A percentile compares a stretch with the other conserved stretches of the same genome.
Evolutionary conservation across 176 grass and related monocot genomes (phyloP).

Genomic region (Avena insularis): DNA sequence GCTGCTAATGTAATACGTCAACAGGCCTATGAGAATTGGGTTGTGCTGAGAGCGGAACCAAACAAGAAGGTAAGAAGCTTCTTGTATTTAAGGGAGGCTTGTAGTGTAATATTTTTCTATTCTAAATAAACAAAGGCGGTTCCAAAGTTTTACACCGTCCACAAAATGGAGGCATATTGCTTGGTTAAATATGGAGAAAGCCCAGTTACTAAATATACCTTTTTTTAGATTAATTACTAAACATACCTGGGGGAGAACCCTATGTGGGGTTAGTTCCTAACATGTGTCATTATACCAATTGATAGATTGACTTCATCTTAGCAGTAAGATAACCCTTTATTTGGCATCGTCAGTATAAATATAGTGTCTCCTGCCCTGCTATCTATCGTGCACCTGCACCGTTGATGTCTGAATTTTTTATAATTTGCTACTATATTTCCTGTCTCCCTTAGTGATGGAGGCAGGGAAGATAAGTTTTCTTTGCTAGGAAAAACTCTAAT

Average conservation of each 20-base stretch:
- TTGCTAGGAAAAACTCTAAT: constrained; percentile 8
- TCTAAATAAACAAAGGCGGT: constrained; percentile 19
- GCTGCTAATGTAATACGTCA: constrained; percentile 77
- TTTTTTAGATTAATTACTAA: background rate
- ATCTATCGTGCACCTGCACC: background rate
- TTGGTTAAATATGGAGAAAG: constrained; percentile 29
- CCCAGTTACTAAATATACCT: no score
- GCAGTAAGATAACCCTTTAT: background rate
- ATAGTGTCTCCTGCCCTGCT: background rate
- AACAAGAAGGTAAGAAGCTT: constrained; percentile 62
- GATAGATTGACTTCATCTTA: background rate
- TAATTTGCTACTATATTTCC: constrained; percentile 29
- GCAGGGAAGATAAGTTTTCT: background rate
- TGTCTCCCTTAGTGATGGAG: constrained; percentile 12
- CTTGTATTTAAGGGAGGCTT: constrained; percentile 26
- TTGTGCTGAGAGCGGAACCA: constrained; percentile 62
- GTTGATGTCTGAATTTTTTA: background rate
- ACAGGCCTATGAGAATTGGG: constrained; percentile 67
- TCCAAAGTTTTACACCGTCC: background rate
- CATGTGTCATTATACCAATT: background rate
- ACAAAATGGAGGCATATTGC: constrained; percentile 16
- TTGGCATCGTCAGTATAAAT: background rate
- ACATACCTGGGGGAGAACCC: constrained; percentile 1
- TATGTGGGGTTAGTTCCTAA: constrained; percentile 23
- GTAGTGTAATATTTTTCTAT: constrained; percentile 20